These are phyloP conservation scores for Fusarium sp. DNA, from an alignment of 2,329 filamentous ascomycete genomes.

Conservation along the genomic window DNA sequence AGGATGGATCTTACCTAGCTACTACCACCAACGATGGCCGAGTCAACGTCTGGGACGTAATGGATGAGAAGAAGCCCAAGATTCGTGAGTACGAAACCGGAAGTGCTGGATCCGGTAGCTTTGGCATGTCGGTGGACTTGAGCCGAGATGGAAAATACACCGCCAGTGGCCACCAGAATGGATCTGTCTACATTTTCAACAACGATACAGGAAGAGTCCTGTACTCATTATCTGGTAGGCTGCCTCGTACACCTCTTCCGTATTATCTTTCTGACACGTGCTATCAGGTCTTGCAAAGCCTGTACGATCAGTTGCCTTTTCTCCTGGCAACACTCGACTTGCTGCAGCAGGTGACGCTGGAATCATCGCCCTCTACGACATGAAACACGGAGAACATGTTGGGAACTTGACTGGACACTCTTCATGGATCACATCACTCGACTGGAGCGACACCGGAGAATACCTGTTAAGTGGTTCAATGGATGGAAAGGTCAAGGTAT, in stretches of 20 bases:
- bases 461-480: constrained; percentile 89
- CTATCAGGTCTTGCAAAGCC: constrained; percentile 81
- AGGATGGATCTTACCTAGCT: constrained; percentile 86
- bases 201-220: constrained; percentile 87
- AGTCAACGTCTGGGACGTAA: constrained; percentile 87
- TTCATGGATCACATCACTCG: constrained; percentile 89
- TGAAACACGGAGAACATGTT: constrained; percentile 90
- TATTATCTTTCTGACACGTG: constrained; percentile 15
- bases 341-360: constrained; percentile 91
- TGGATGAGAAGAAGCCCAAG: constrained; percentile 67
- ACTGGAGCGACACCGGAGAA: constrained; percentile 95
- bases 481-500: constrained; percentile 95
- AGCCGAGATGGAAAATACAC: constrained; percentile 84
- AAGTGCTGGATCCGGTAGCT: constrained; percentile 78
- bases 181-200: constrained; percentile 93
- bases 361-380: constrained; percentile 92
- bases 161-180: constrained; percentile 92
- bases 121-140: constrained; percentile 89
- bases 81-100: constrained; percentile 87
- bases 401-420: constrained; percentile 83
- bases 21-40: constrained; percentile 88
- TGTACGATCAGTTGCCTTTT: constrained; percentile 87
- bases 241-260: not conserved
- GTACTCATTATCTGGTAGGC: constrained; percentile 83
- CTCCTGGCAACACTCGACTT: constrained; percentile 83